Evolutionary conservation across 179 eudicot genomes (phyloP).

Genomic region (Silene vulgaris): DNA sequence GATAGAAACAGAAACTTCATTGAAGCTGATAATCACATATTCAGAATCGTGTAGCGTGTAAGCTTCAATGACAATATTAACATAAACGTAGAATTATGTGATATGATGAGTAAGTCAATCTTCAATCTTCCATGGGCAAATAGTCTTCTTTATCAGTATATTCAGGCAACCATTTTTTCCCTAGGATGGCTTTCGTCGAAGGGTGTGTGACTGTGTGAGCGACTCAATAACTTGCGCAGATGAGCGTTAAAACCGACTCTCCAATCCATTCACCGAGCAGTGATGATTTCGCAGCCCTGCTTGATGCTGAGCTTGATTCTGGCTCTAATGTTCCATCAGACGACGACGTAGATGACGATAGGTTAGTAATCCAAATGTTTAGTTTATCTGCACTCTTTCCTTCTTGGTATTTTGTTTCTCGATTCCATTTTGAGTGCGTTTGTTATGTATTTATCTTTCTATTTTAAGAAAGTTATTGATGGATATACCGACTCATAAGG

Average conservation of each 20-base stretch:
- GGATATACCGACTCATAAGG: too few species aligned
- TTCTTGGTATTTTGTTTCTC: too few species aligned
- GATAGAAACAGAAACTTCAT: too few species aligned
- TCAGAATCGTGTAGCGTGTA: not conserved
- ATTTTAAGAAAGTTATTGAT: too few species aligned
- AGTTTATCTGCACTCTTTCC: too few species aligned
- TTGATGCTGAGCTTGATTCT: slow-evolving; percentile 59
- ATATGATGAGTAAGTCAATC: not conserved
- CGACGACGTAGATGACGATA: slow-evolving; percentile 18
- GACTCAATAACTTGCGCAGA: not conserved
- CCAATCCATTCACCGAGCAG: slow-evolving; percentile 74
- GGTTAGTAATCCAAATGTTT: slow-evolving; percentile 26
- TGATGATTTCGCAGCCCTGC: slow-evolving; percentile 73
- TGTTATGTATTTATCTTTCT: too few species aligned
- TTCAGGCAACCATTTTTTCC: not conserved
- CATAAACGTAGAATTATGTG: not conserved
- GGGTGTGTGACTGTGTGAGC: too few species aligned
- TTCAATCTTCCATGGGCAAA: not conserved
- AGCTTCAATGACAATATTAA: not conserved
- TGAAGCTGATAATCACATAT: not conserved
- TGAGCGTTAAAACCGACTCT: slow-evolving; percentile 62
- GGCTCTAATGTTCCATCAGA: slow-evolving; percentile 45
- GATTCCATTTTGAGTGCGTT: too few species aligned
- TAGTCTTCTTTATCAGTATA: not conserved
- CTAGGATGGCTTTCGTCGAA: not conserved